Evolutionary conservation across 2,329 filamentous ascomycete genomes (phyloP).

Genomic region (Hymenoscyphus fraxineus): DNA sequence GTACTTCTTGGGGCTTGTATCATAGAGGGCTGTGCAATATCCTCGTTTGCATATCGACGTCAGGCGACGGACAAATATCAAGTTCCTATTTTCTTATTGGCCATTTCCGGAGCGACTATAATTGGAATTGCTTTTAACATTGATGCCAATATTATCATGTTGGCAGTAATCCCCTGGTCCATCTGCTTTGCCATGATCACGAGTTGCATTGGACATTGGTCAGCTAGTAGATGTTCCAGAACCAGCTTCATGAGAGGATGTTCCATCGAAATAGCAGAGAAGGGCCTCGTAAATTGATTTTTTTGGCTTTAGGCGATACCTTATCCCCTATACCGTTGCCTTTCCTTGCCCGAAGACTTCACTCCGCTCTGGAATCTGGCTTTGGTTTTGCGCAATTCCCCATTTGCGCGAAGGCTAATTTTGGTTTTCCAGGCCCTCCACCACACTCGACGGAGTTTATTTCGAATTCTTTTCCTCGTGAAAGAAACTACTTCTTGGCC

Average conservation of each 20-base stretch:
- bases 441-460: background rate
- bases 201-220: conserved; percentile 33
- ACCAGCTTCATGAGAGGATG: conserved; percentile 18
- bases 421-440: background rate
- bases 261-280: conserved; percentile 18
- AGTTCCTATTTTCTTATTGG: conserved; percentile 32
- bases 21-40: conserved; percentile 37
- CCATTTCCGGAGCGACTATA: conserved; percentile 26
- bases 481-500: background rate
- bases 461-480: background rate
- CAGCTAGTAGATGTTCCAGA: conserved; percentile 15
- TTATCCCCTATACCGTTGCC: background rate
- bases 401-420: background rate
- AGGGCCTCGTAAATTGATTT: conserved; percentile 3
- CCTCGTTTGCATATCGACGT: conserved; percentile 37
- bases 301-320: background rate
- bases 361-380: background rate
- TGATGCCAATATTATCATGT: conserved; percentile 34
- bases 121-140: conserved; percentile 29
- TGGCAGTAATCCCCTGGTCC: conserved; percentile 37
- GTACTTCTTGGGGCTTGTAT: conserved; percentile 37
- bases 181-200: conserved; percentile 37
- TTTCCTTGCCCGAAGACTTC: background rate
- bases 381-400: background rate
- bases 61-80: conserved; percentile 35